phyloP scores from a whole-genome alignment of 2,329 filamentous ascomycete genomes.

The Fusarium coicis region DNA sequence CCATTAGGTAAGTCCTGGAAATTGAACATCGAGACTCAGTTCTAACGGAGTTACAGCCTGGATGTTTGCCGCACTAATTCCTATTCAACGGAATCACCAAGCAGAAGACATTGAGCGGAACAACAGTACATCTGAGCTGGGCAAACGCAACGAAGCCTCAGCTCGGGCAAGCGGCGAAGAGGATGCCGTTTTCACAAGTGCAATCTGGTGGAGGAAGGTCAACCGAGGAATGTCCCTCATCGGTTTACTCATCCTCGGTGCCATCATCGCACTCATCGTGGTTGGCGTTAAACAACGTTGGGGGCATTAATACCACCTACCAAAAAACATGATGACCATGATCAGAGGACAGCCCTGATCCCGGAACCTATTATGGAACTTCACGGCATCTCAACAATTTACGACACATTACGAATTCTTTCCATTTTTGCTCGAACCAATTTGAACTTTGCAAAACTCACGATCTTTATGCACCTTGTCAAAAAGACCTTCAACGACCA shows the following conservation, averaged over 20 bases:
- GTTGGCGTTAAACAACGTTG: conserved; percentile 64
- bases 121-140: conserved; percentile 54
- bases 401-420: conserved; percentile 43
- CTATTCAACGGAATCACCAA: conserved; percentile 70
- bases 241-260: conserved; percentile 64
- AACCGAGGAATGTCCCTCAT: conserved; percentile 69
- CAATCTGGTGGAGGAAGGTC: conserved; percentile 68
- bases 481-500: conserved; percentile 35
- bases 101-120: conserved; percentile 62
- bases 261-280: conserved; percentile 62
- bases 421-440: conserved; percentile 29
- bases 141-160: conserved; percentile 50
- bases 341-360: conserved; percentile 2
- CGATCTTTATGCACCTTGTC: conserved; percentile 36
- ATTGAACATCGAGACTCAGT: not conserved
- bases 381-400: conserved; percentile 43
- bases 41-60: conserved; percentile 65
- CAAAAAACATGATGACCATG: conserved; percentile 33
- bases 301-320: conserved; percentile 44
- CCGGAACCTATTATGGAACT: conserved; percentile 20
- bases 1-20: conserved; percentile 68
- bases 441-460: conserved; percentile 32
- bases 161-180: conserved; percentile 51
- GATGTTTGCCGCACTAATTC: conserved; percentile 82
- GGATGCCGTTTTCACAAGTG: conserved; percentile 62